Percentiles rank a stretch among this genome's conserved stretches.
These are phyloP conservation scores for Naganishia albida DNA, from an alignment of 1,284 basidiomycete genomes.

Conservation along the genomic window DNA sequence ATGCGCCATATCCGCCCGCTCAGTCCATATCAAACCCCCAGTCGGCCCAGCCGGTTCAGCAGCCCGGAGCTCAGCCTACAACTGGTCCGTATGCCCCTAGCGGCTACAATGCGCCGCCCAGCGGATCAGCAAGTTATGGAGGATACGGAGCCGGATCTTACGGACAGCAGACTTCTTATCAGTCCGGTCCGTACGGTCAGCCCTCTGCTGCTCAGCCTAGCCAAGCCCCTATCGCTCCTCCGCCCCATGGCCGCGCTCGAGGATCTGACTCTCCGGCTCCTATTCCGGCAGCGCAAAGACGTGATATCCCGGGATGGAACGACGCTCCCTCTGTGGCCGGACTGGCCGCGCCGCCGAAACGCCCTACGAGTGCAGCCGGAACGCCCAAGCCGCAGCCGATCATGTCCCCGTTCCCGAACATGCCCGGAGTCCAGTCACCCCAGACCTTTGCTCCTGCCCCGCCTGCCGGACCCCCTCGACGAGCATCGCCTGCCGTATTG, in stretches of 20 bases:
- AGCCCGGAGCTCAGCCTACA: slow-evolving; percentile 9
- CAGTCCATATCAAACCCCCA: slow-evolving; percentile 20
- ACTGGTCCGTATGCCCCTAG: slow-evolving; percentile 24
- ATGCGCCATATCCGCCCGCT: slow-evolving; percentile 39
- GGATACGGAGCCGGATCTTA: slow-evolving; percentile 23
- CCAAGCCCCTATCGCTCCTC: slow-evolving; percentile 42
- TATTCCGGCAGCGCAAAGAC: slow-evolving; percentile 50
- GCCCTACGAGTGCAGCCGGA: slow-evolving; percentile 59
- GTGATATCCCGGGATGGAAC: slow-evolving; percentile 84
- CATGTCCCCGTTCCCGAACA: slow-evolving; percentile 78
- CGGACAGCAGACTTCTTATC: slow-evolving; percentile 13
- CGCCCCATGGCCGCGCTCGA: slow-evolving; percentile 36
- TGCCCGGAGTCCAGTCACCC: slow-evolving; percentile 21
- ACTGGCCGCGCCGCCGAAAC: slow-evolving; percentile 57
- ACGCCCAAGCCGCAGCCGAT: slow-evolving; percentile 67
- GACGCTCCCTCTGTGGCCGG: slow-evolving; percentile 59
- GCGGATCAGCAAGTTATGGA: slow-evolving; percentile 6
- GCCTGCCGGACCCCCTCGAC: slow-evolving; percentile 35
- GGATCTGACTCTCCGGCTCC: slow-evolving; percentile 36
- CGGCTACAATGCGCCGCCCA: slow-evolving; percentile 27
- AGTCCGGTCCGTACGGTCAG: slow-evolving; percentile 27
- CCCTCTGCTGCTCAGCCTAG: not conserved
- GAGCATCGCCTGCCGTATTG: slow-evolving; percentile 44
- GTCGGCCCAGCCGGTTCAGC: slow-evolving; percentile 15
- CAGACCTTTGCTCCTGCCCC: slow-evolving; percentile 34